A percentile compares a stretch with the other conserved stretches of the same genome.
Evolutionary conservation across 1,284 basidiomycete species (phyloP).

Genomic region (Ceratobasidium sp.): DNA sequence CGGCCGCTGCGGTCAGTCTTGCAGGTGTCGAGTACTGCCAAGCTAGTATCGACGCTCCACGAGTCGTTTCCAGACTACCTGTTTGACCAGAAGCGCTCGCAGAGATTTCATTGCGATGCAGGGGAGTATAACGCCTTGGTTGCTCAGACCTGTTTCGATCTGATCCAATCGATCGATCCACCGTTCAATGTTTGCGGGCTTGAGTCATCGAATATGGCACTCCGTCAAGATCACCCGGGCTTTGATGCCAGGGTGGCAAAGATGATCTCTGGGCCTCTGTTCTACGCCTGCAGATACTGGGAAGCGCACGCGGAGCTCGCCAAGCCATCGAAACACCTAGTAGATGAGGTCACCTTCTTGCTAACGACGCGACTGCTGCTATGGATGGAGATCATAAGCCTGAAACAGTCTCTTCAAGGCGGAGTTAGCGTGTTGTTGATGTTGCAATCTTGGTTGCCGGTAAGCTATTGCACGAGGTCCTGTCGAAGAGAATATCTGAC

Average conservation of each 20-base stretch:
- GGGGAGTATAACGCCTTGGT: not conserved
- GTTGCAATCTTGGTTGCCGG: no score
- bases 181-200: slow-evolving; percentile 28
- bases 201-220: not conserved
- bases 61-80: slow-evolving; percentile 16
- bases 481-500: no score
- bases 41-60: slow-evolving; percentile 10
- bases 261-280: not conserved
- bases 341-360: no score
- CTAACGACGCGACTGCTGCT: no score
- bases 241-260: not conserved
- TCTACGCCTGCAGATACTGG: not conserved
- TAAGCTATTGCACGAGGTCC: no score
- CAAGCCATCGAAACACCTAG: no score
- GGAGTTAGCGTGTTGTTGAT: no score
- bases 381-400: no score
- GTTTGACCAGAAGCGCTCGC: not conserved
- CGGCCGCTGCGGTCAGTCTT: slow-evolving; percentile 12
- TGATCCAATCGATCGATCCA: not conserved
- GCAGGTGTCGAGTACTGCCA: not conserved
- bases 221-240: no score
- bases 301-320: no score
- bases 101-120: not conserved
- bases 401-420: no score
- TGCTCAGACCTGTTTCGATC: not conserved